These are phyloP conservation scores for Cyclotella sp. DNA, from an alignment of 108 stramenopile species.

Conservation along the genomic window DNA sequence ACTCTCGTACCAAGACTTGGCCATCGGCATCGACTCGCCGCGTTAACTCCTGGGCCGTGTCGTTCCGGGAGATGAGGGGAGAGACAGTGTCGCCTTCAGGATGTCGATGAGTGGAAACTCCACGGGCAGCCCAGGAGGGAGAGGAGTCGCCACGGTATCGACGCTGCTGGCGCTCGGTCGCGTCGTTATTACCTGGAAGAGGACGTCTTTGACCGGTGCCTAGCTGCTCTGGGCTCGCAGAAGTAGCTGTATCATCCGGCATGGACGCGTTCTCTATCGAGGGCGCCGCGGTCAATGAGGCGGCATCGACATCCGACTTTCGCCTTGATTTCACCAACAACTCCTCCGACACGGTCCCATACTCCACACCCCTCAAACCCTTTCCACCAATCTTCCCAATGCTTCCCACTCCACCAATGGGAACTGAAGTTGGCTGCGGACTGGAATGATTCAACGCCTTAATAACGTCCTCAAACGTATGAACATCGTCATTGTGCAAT, in stretches of 20 bases:
- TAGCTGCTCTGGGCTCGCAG: neutral
- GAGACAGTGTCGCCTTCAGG: conserved; percentile 39
- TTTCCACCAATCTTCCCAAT: conserved; percentile 45
- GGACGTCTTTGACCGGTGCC: conserved; percentile 19
- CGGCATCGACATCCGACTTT: neutral
- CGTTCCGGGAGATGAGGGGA: conserved; percentile 58
- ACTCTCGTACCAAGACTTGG: conserved; percentile 76
- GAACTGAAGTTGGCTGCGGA: conserved; percentile 22
- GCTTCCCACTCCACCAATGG: conserved; percentile 39
- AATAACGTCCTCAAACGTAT: conserved; percentile 95
- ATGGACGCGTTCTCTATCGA: conserved; percentile 6
- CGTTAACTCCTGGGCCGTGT: conserved; percentile 69
- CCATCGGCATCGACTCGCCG: conserved; percentile 87
- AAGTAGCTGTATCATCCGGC: neutral
- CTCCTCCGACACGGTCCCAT: neutral
- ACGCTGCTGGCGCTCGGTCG: conserved; percentile 29
- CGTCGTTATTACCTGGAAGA: conserved; percentile 17
- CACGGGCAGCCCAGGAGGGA: conserved; percentile 5
- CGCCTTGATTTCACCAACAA: neutral
- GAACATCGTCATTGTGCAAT: conserved; percentile 97
- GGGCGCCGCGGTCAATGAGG: neutral
- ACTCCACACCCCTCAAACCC: conserved; percentile 41
- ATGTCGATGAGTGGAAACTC: neutral
- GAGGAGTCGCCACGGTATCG: conserved; percentile 22
- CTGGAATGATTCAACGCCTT: conserved; percentile 64